Percentiles rank a stretch among this genome's conserved stretches.
Evolutionary conservation across 2,329 filamentous ascomycete species (phyloP).

Genomic region (Diaporthe eres): DNA sequence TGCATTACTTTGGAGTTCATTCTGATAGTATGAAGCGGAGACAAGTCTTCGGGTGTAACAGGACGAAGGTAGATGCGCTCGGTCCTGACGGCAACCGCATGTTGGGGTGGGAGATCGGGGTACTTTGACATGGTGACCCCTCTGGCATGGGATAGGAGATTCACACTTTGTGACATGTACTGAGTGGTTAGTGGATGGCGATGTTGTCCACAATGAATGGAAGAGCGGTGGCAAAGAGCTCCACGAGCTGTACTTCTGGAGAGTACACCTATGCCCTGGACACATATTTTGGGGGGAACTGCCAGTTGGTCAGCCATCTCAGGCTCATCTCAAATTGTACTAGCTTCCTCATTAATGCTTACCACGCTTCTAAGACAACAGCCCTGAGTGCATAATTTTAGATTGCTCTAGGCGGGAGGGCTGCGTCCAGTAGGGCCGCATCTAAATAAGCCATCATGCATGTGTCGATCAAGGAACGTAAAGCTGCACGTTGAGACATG

Average conservation of each 20-base stretch:
- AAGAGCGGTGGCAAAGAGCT: background rate
- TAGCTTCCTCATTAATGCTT: conserved; percentile 15
- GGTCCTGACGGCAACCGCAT: conserved; percentile 1
- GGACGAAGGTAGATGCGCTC: conserved; percentile 15
- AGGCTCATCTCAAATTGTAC: conserved; percentile 4
- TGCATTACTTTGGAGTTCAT: conserved; percentile 29
- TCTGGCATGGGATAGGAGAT: background rate
- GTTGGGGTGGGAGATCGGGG: conserved; percentile 15
- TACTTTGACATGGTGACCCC: background rate
- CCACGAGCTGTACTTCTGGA: background rate
- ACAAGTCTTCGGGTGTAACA: conserved; percentile 18
- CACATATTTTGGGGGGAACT: background rate
- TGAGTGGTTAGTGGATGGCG: too few relatives aligned
- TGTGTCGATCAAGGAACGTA: too few relatives aligned
- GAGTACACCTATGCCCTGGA: background rate
- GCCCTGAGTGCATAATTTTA: background rate
- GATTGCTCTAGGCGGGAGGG: background rate
- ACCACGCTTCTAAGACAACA: background rate
- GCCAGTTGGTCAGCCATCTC: conserved; percentile 9
- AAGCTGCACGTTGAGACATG: too few relatives aligned
- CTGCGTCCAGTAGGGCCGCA: background rate
- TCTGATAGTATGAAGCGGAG: conserved; percentile 22
- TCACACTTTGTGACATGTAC: too few relatives aligned
- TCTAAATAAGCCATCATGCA: background rate
- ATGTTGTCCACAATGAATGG: background rate